Base-by-base conservation (phyloP, 768 basidiomycete species). In the Russula dissimulans region DNA sequence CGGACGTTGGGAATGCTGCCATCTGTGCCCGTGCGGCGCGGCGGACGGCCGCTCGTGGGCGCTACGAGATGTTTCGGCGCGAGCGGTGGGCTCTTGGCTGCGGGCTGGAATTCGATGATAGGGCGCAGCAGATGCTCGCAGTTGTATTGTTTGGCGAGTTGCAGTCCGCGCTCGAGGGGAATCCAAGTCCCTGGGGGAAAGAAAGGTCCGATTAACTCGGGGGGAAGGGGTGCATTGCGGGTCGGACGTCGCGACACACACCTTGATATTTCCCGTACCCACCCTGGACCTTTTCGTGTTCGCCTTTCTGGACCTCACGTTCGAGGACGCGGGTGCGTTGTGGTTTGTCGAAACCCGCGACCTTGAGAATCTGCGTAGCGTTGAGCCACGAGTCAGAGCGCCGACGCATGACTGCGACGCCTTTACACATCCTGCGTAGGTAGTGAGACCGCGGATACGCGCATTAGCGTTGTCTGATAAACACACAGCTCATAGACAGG, bases 251-350 rank as follows among this genome's bases (percentile, higher is more conserved):
- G 54, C n/a, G 68, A 52, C 81, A 63, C 81, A 63, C 53, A 95
- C 97, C 97, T 79, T 99, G 97, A 71, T 98, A 98, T 75, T 99
- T 99, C 66, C 97, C 97, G 72, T 98, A 99, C 3, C 97, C 97
- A 26, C 97, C 97, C 72, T 99, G 97, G 0, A 99, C 95, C 72
- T 99, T 99, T 75, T 98, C 95, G 72, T 99, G 97, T 67, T 93
- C 91, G 31, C 95, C 97, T 71, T 98, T 98, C 72, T 99, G 97
- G 7, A 99, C 87, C 74, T 99, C 97, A 65, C 97, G 84, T 73
- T 99, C 97, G 46, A 99, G 81, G 15, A 99, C 95, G 56, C 97
- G 86, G 60, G 97, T 99, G 51, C 97, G 80, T 71, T 98, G 97
- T 1, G 97, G 97, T 72, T 99, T 99, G 76, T 99, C 97, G 67